A percentile compares a stretch with the other conserved stretches of the same genome.
Evolutionary conservation across 1,284 basidiomycete genomes (phyloP).

Genomic region (Ustilago tritici): DNA sequence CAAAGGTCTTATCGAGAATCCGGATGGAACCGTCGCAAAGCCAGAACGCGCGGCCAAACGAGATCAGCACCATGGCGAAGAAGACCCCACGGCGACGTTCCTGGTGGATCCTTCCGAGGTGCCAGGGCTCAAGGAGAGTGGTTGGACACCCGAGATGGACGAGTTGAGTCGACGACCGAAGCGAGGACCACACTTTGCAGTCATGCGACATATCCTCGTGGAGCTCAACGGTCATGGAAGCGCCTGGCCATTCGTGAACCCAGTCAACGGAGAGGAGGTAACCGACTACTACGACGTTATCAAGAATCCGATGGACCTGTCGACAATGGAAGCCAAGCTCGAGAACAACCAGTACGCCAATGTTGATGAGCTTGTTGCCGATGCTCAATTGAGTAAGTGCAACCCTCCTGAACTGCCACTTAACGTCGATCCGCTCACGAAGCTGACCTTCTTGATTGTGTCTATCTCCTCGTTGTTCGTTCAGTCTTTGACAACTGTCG

Average conservation of each 20-base stretch:
- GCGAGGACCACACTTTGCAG: constrained; percentile 74
- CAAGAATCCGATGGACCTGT: constrained; percentile 92
- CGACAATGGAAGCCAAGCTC: constrained; percentile 92
- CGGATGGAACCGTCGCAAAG: constrained; percentile 49
- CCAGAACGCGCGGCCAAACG: constrained; percentile 51
- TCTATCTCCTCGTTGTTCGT: constrained; percentile 4
- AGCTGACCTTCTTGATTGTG: no score
- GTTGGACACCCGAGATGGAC: constrained; percentile 90
- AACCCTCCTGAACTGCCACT: no score
- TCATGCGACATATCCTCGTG: constrained; percentile 85
- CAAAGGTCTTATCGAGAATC: constrained; percentile 51
- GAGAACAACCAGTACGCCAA: constrained; percentile 81
- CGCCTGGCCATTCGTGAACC: constrained; percentile 87
- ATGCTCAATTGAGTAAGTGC: constrained; percentile 73
- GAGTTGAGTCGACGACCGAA: constrained; percentile 77
- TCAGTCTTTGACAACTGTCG: constrained; percentile 88
- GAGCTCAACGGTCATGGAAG: constrained; percentile 84
- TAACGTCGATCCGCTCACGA: background rate
- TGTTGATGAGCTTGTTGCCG: constrained; percentile 82
- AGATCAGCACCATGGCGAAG: constrained; percentile 36
- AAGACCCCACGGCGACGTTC: constrained; percentile 51
- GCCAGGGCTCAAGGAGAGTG: constrained; percentile 76
- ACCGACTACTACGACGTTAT: constrained; percentile 92
- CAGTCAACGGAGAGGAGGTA: constrained; percentile 87
- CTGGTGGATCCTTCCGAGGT: constrained; percentile 62